A percentile compares a stretch with the other conserved stretches of the same genome.
Evolutionary conservation across 1,139 yeast species (phyloP).

Genomic region (Geotrichum australiense): DNA sequence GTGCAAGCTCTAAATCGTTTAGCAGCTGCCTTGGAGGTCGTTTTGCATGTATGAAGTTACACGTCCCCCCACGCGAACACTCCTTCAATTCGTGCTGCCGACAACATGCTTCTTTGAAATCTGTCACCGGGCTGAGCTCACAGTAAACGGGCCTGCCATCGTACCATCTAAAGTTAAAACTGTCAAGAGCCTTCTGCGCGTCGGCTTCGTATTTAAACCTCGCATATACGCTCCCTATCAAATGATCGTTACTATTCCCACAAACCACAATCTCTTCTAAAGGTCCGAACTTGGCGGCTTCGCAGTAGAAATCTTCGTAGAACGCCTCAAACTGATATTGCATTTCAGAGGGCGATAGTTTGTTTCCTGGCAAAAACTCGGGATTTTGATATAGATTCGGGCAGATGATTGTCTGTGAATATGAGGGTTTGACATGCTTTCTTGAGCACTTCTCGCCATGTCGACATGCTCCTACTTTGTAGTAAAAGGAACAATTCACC

Average conservation of each 20-base stretch:
- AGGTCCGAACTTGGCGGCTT: slow-evolving; percentile 54
- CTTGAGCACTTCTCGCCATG: slow-evolving; percentile 89
- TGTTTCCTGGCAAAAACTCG: slow-evolving; percentile 26
- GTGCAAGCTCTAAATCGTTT: slow-evolving; percentile 37
- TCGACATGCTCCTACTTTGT: slow-evolving; percentile 86
- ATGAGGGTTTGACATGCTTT: slow-evolving; percentile 63
- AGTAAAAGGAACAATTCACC: slow-evolving; percentile 53
- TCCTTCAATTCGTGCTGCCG: slow-evolving; percentile 54
- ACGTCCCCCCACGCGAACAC: slow-evolving; percentile 72
- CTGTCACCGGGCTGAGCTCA: slow-evolving; percentile 70
- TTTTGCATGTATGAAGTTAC: slow-evolving; percentile 81
- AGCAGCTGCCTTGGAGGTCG: slow-evolving; percentile 46
- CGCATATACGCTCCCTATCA: slow-evolving; percentile 80
- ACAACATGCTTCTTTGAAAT: slow-evolving; percentile 69
- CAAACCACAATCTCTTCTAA: slow-evolving; percentile 65
- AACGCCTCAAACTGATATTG: slow-evolving; percentile 55
- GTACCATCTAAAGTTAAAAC: slow-evolving; percentile 76
- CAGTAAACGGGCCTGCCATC: slow-evolving; percentile 72
- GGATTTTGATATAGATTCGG: slow-evolving; percentile 71
- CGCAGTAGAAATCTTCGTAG: slow-evolving; percentile 66
- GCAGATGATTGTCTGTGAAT: slow-evolving; percentile 59
- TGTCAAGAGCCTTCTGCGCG: slow-evolving; percentile 55
- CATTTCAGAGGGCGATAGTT: slow-evolving; percentile 37
- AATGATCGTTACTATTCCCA: slow-evolving; percentile 73
- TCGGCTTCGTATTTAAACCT: slow-evolving; percentile 48